Percentiles rank a stretch among this genome's conserved stretches.
Conservation (phyloP, 2,329 filamentous ascomycete species). For the Claviceps digitariae region DNA sequence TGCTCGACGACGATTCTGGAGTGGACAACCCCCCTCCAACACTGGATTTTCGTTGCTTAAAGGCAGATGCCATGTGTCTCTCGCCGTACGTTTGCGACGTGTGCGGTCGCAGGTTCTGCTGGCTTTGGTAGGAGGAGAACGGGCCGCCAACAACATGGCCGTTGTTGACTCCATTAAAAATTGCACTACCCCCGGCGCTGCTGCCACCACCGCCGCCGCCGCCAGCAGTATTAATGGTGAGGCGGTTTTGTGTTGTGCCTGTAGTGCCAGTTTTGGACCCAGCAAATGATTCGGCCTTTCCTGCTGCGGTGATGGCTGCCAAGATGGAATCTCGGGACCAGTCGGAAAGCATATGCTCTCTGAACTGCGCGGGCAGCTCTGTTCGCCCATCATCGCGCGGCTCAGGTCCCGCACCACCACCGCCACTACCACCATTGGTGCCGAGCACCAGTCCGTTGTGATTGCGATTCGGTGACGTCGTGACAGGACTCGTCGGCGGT, state of each 20-base stretch:
- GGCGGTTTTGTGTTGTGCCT: slow-evolving; percentile 36
- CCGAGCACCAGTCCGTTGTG: slow-evolving; percentile 49
- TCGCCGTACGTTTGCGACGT: slow-evolving; percentile 27
- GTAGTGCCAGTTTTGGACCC: slow-evolving; percentile 58
- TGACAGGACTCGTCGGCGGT: slow-evolving; percentile 55
- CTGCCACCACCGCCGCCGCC: background rate
- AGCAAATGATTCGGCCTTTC: slow-evolving; percentile 59
- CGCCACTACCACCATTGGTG: slow-evolving; percentile 9
- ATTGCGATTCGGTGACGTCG: slow-evolving; percentile 51
- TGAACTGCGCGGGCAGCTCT: slow-evolving; percentile 53
- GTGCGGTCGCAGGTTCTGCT: slow-evolving; percentile 35
- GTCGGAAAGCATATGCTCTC: slow-evolving; percentile 61
- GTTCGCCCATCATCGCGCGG: slow-evolving; percentile 26
- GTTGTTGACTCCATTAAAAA: slow-evolving; percentile 28
- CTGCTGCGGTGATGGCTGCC: slow-evolving; percentile 51
- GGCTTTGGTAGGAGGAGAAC: slow-evolving; percentile 35
- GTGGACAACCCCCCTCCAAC: slow-evolving; percentile 37
- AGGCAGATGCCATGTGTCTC: slow-evolving; percentile 19
- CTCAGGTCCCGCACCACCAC: slow-evolving; percentile 19
- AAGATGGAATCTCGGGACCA: slow-evolving; percentile 71
- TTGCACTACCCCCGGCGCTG: background rate
- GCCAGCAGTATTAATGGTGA: slow-evolving; percentile 37
- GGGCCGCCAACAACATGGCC: slow-evolving; percentile 21
- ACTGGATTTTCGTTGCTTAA: slow-evolving; percentile 39
- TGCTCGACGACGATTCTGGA: slow-evolving; percentile 27